Percentiles rank a stretch among this genome's conserved stretches.
Evolutionary conservation across 371 early-diverging fungal genomes (phyloP).

Genomic region (Rhizopus stolonifer): DNA sequence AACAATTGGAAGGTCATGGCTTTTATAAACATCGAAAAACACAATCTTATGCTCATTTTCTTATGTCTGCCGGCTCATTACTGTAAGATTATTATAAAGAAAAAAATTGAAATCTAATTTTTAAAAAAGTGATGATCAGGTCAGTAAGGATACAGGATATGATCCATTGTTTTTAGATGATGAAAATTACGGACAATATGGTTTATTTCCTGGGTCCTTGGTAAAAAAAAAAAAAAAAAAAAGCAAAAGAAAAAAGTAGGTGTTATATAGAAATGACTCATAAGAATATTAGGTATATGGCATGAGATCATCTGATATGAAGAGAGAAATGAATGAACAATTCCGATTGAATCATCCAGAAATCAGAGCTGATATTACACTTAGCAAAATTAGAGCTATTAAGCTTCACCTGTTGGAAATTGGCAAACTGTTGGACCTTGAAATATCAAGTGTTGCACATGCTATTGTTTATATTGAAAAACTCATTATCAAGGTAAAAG

Average conservation of each 20-base stretch:
- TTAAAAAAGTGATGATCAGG: slow-evolving; percentile 21
- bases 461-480: slow-evolving; percentile 94
- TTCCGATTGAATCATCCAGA: slow-evolving; percentile 74
- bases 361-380: slow-evolving; percentile 70
- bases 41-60: slow-evolving; percentile 49
- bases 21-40: slow-evolving; percentile 32
- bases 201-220: slow-evolving; percentile 32
- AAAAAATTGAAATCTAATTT: neutral
- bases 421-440: slow-evolving; percentile 61
- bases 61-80: slow-evolving; percentile 37
- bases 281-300: too few species aligned
- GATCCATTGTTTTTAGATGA: slow-evolving; percentile 64
- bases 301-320: slow-evolving; percentile 54
- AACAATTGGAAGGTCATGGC: slow-evolving; percentile 40
- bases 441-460: slow-evolving; percentile 87
- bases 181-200: slow-evolving; percentile 44
- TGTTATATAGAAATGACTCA: neutral
- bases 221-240: slow-evolving; percentile 14
- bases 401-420: slow-evolving; percentile 65
- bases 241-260: too few species aligned
- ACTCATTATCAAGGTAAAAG: slow-evolving; percentile 66
- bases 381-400: slow-evolving; percentile 79
- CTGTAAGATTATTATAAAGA: slow-evolving; percentile 31
- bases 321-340: slow-evolving; percentile 74
- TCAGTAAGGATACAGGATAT: slow-evolving; percentile 27